A percentile compares a stretch with the other conserved stretches of the same genome.
These are phyloP conservation scores for Amanita muscaria DNA, from an alignment of 768 basidiomycete genomes.

Conservation along the genomic window DNA sequence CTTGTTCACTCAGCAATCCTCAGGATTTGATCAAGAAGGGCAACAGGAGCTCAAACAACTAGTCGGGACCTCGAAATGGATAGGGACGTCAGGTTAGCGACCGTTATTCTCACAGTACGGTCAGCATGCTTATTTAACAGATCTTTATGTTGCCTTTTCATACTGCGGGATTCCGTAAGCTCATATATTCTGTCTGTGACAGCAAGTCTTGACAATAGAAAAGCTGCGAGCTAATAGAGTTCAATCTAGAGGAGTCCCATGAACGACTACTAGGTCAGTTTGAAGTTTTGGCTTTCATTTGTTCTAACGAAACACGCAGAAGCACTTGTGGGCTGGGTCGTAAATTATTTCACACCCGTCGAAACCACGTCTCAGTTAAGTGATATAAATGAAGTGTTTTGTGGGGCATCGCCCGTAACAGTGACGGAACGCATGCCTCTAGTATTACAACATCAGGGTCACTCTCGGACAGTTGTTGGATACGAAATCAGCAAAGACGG, in stretches of 20 bases:
- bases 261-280: not conserved
- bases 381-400: conserved; percentile 46
- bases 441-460: conserved; percentile 75
- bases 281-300: conserved; percentile 4
- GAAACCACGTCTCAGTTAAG: conserved; percentile 17
- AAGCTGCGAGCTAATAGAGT: conserved; percentile 60
- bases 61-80: conserved; percentile 59
- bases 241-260: conserved; percentile 32
- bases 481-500: conserved; percentile 62
- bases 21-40: conserved; percentile 71
- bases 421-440: conserved; percentile 67
- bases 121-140: conserved; percentile 26
- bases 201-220: conserved; percentile 1
- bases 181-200: not conserved
- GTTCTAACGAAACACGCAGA: conserved; percentile 26
- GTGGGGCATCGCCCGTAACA: conserved; percentile 40
- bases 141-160: conserved; percentile 72
- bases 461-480: conserved; percentile 83
- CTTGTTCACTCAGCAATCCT: not conserved
- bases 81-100: conserved; percentile 65
- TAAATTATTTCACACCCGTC: conserved; percentile 58
- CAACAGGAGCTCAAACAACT: conserved; percentile 47
- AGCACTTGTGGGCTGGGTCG: conserved; percentile 61
- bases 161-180: conserved; percentile 78
- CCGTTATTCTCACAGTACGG: not conserved